phyloP scores from a whole-genome alignment of 2,329 filamentous ascomycete genomes.

The Graphiopsis chlorocephala region DNA sequence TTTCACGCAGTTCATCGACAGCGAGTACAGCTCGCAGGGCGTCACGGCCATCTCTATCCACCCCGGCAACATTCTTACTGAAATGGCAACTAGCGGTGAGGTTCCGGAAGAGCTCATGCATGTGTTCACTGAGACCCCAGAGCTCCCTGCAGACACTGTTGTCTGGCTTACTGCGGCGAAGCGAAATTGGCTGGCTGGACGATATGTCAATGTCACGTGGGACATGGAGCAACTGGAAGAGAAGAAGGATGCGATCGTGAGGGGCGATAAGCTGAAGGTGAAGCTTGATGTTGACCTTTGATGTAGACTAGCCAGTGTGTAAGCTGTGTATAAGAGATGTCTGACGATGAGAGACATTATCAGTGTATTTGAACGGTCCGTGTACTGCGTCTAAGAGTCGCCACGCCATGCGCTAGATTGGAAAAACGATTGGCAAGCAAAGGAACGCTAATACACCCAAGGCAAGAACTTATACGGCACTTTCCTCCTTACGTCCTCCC shows the following conservation, averaged over 20 bases:
- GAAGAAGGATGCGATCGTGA: slow-evolving; percentile 34
- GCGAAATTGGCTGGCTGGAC: slow-evolving; percentile 37
- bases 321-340: not conserved
- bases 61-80: slow-evolving; percentile 31
- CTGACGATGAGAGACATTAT: not conserved
- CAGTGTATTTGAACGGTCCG: not conserved
- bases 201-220: slow-evolving; percentile 39
- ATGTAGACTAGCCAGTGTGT: not conserved
- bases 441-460: slow-evolving; percentile 22
- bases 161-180: slow-evolving; percentile 34
- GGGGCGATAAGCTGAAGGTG: slow-evolving; percentile 35
- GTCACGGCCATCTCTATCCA: slow-evolving; percentile 47
- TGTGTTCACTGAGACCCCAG: slow-evolving; percentile 29
- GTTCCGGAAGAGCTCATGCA: slow-evolving; percentile 33
- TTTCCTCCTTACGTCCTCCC: slow-evolving; percentile 23
- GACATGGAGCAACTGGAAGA: slow-evolving; percentile 38
- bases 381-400: not conserved
- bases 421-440: not conserved
- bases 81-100: slow-evolving; percentile 32
- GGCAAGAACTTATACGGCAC: slow-evolving; percentile 28
- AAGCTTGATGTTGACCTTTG: slow-evolving; percentile 18
- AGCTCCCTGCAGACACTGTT: slow-evolving; percentile 32
- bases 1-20: slow-evolving; percentile 52
- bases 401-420: not conserved
- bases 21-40: slow-evolving; percentile 44